Evolutionary conservation across 768 basidiomycete species (phyloP), one percentile per base, ranked within the genome.

Genomic region (Leccinum boreale): DNA sequence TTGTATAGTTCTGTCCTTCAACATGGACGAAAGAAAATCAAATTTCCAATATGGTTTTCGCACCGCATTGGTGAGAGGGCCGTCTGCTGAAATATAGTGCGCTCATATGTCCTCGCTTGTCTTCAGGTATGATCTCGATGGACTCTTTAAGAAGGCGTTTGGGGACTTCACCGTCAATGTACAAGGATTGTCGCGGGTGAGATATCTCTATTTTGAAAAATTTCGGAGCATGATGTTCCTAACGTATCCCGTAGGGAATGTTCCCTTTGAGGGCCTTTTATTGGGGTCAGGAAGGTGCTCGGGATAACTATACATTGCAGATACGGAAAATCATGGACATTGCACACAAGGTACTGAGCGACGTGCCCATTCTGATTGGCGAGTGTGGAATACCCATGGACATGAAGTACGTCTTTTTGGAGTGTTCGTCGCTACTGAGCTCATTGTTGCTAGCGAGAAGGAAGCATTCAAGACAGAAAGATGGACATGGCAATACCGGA

Each of bases 361-460:
- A 94, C 65, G 81, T 74, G 17, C 96, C 96, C 11, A 83, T 93
- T 42, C 73, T 98, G 12, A 82, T 99, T 58, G 95, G 95, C 19
- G 96, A 99, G 72, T 92, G 89, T 61, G 96, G 96, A 29, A 80
- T 98, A 21, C 96, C 96, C 1, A 96, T 98, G 88, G 97, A 99
- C 65, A 85, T 97, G 81, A 98, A 99, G 94, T 94, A 65, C 45
- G 88, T 76, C 3, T 17, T 29, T 11, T 36, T 45, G 52, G 39
- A 23, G 15, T 51, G 17, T 48, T 33, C 31, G 33, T 44, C 17
- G 1, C 24, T 12, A 46, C 17, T 33, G 5, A 36, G 0, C 54
- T 63, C 24, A 53, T 23, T 24, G 26, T 53, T 57, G 28, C 26
- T 11, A 94, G 93, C 69, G 75, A 83, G 39, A 82, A 82, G 52